Conservation (phyloP, 352 stramenopile species). For the Phytophthora pisi region DNA sequence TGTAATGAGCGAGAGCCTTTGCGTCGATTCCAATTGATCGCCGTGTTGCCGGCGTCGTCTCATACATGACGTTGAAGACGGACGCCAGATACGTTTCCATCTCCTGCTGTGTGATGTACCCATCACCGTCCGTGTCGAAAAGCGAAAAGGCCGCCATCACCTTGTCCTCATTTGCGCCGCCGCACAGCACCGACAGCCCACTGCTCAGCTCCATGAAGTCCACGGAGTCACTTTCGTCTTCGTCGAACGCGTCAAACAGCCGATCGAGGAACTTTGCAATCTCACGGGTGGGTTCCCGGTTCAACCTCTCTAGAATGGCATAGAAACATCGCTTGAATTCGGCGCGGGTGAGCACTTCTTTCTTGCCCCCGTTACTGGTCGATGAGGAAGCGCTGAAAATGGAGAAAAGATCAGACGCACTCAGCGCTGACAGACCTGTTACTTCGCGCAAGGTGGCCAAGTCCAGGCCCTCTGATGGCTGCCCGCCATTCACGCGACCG, state of each 20-base stretch:
- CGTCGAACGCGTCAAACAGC: constrained; percentile 83
- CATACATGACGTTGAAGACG: constrained; percentile 76
- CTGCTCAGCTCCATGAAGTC: constrained; percentile 82
- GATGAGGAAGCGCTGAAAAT: constrained; percentile 49
- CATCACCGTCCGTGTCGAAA: constrained; percentile 83
- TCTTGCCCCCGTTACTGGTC: constrained; percentile 13
- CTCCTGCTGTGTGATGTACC: constrained; percentile 82
- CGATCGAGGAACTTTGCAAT: constrained; percentile 68
- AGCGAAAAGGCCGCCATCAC: constrained; percentile 81
- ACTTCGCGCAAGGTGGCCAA: constrained; percentile 49
- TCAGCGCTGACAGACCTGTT: constrained; percentile 58
- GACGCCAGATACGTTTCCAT: constrained; percentile 84
- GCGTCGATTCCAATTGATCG: constrained; percentile 57
- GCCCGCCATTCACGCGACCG: constrained; percentile 16
- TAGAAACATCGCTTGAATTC: constrained; percentile 78
- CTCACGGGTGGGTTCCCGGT: constrained; percentile 52
- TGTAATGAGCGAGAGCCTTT: constrained; percentile 66
- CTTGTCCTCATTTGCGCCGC: constrained; percentile 77
- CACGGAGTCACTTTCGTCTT: constrained; percentile 65
- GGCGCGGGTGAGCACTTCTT: constrained; percentile 51
- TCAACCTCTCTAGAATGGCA: constrained; percentile 64
- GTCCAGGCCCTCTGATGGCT: constrained; percentile 23
- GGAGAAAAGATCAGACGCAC: constrained; percentile 64
- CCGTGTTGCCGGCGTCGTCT: constrained; percentile 39
- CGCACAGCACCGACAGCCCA: constrained; percentile 79